Evolutionary conservation across 1,139 yeast genomes (phyloP).

Genomic region (Pichiaceae sp.): DNA sequence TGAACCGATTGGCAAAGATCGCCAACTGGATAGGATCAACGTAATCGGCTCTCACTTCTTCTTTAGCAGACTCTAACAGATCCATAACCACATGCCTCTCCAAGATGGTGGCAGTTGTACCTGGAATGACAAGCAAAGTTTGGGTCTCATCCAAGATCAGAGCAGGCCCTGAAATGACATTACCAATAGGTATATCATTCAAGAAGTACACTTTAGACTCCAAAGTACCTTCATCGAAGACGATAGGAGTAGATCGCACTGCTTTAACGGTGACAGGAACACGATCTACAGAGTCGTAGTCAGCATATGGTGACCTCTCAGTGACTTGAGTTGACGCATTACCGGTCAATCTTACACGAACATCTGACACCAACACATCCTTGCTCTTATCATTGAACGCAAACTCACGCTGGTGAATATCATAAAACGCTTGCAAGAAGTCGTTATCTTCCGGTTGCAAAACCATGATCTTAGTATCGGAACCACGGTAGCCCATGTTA

Average conservation of each 20-base stretch:
- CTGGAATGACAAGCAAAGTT: constrained; percentile 73
- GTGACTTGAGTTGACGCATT: no score
- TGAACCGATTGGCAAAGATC: constrained; percentile 54
- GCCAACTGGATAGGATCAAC: constrained; percentile 48
- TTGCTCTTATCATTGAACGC: constrained; percentile 63
- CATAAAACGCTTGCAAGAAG: constrained; percentile 15
- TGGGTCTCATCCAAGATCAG: constrained; percentile 81
- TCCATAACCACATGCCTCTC: constrained; percentile 35
- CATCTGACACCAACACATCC: constrained; percentile 68
- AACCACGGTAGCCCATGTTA: constrained; percentile 78
- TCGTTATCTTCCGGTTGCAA: constrained; percentile 21
- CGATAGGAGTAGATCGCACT: no score
- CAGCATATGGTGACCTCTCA: no score
- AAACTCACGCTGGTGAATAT: constrained; percentile 56
- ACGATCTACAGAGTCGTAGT: constrained; percentile 33
- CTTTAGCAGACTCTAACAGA: constrained; percentile 4
- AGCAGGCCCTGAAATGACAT: constrained; percentile 71
- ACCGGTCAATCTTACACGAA: constrained; percentile 76
- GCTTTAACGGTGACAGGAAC: no score
- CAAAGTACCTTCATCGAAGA: constrained; percentile 11
- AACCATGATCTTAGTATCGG: constrained; percentile 79
- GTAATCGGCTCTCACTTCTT: constrained; percentile 3
- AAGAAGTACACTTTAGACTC: constrained; percentile 23
- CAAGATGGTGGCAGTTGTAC: constrained; percentile 52
- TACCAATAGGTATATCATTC: constrained; percentile 43